Evolutionary conservation across 2,329 filamentous ascomycete genomes (phyloP).

Genomic region (Stagonosporopsis cucurbitacearum): DNA sequence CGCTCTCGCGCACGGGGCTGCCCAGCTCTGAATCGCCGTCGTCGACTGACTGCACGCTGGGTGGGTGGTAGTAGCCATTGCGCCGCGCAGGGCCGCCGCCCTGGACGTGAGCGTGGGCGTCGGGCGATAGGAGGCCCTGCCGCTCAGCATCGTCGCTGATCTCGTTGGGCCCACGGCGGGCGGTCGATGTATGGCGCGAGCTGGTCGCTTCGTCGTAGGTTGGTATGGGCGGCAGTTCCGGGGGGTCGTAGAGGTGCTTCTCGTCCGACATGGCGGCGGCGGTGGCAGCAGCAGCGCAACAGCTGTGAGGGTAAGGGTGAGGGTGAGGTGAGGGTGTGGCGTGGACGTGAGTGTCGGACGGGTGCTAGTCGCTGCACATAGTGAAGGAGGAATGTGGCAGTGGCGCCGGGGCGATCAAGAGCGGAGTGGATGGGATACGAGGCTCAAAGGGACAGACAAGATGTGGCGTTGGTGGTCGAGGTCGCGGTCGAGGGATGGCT

Average conservation of each 20-base stretch:
- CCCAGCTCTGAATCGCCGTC: constrained; percentile 58
- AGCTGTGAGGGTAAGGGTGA: constrained; percentile 1
- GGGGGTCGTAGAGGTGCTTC: constrained; percentile 48
- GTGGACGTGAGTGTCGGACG: no score
- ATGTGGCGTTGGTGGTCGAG: not conserved
- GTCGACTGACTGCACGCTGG: constrained; percentile 83
- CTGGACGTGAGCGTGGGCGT: constrained; percentile 34
- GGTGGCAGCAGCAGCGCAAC: constrained; percentile 18
- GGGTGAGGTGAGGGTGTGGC: constrained; percentile 7
- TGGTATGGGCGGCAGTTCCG: constrained; percentile 73
- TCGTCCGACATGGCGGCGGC: constrained; percentile 47
- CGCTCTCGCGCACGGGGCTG: constrained; percentile 61
- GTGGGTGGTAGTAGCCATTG: constrained; percentile 69
- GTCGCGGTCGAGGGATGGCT: no score
- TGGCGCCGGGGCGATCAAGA: not conserved
- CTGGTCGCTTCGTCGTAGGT: constrained; percentile 82
- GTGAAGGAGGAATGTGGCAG: not conserved
- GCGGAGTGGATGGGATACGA: not conserved
- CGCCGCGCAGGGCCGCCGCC: constrained; percentile 37
- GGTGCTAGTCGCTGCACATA: constrained; percentile 12
- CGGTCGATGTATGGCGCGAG: constrained; percentile 57
- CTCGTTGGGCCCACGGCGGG: constrained; percentile 62
- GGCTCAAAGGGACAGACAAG: constrained; percentile 11
- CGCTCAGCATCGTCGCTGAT: constrained; percentile 75
- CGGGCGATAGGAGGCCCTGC: constrained; percentile 73